phyloP scores from a whole-genome alignment of 352 stramenopile genomes.

The Phytophthora lateralis region DNA sequence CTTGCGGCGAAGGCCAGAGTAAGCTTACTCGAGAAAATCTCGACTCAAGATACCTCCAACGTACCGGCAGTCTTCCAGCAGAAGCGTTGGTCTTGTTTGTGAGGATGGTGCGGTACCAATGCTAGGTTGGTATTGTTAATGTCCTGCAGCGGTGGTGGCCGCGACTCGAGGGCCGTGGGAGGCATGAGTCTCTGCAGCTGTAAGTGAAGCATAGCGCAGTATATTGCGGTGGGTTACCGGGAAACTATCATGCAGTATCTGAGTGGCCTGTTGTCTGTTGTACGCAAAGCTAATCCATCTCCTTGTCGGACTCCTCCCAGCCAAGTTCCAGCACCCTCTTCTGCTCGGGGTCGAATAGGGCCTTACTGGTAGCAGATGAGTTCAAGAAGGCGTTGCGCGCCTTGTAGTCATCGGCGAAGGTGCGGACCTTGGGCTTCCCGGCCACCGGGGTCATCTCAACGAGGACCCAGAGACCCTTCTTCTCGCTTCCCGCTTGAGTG shows the following conservation, averaged over 20 bases:
- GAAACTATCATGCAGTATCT: conserved; percentile 9
- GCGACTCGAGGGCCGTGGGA: no score
- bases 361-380: conserved; percentile 23
- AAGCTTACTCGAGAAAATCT: no score
- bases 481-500: background rate
- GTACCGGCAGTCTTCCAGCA: background rate
- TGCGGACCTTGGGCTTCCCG: conserved; percentile 2
- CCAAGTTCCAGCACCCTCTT: conserved; percentile 14
- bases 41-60: background rate
- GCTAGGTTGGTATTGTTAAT: background rate
- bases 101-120: no score
- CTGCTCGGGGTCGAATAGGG: conserved; percentile 18
- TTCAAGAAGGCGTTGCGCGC: conserved; percentile 28
- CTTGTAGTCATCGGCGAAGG: conserved; percentile 23
- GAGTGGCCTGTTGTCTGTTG: background rate
- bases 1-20: no score
- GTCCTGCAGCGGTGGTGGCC: background rate
- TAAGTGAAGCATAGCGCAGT: background rate
- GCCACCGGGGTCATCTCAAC: conserved; percentile 12
- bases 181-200: background rate
- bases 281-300: no score
- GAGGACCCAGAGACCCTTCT: conserved; percentile 21
- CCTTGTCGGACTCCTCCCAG: conserved; percentile 2
- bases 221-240: background rate
- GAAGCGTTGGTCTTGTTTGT: no score